Percentiles rank a stretch among this genome's conserved stretches.
These are phyloP conservation scores for Teratosphaeria pseudoeucalypti DNA, from an alignment of 2,329 filamentous ascomycete species.

Conservation along the genomic window DNA sequence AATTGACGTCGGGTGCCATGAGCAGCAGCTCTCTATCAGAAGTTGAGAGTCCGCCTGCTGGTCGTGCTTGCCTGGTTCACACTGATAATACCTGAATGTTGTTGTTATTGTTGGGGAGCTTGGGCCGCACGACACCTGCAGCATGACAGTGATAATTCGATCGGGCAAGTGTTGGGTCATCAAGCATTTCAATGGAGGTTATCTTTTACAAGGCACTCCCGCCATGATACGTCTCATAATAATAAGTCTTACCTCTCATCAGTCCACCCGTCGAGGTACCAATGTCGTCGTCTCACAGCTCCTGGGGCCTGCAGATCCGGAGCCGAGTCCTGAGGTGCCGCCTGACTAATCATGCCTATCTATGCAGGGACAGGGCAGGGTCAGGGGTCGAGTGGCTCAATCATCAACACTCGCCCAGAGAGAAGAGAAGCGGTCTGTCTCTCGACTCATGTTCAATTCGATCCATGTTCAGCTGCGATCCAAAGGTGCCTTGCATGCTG, in stretches of 20 bases:
- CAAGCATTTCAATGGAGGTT: not conserved
- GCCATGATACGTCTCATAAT: not conserved
- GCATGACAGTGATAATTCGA: not conserved
- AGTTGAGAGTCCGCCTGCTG: not conserved
- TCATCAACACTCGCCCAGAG: no score
- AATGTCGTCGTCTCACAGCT: no score
- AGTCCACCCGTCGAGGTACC: not conserved
- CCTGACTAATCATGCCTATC: not conserved
- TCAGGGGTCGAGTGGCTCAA: no score
- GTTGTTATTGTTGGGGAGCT: not conserved
- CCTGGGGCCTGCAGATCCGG: not conserved
- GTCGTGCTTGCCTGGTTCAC: not conserved
- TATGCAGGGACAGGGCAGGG: no score
- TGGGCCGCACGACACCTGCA: not conserved
- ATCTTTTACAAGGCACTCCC: not conserved
- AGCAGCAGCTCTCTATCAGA: not conserved
- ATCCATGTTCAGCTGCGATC: no score
- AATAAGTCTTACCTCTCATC: not conserved
- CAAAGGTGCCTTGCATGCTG: no score
- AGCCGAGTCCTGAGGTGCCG: not conserved
- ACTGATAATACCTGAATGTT: no score
- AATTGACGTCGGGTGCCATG: slow-evolving; percentile 43
- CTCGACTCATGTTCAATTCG: no score
- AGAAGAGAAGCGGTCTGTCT: no score
- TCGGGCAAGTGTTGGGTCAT: not conserved